phyloP scores from a whole-genome alignment of 495 filamentous ascomycete species.

The Podospora didyma region DNA sequence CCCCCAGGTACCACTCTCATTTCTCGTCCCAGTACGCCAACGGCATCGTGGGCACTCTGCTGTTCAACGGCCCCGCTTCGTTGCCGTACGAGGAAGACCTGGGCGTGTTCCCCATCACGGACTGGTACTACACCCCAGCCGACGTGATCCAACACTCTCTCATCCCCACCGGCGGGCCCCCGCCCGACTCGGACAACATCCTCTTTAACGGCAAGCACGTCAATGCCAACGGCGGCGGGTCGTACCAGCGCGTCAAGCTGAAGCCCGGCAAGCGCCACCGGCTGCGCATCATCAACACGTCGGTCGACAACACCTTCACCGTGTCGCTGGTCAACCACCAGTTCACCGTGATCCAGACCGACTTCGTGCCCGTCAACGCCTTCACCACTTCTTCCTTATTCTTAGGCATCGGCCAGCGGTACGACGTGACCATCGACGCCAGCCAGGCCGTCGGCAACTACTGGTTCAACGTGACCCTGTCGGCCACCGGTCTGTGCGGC shows the following conservation, averaged over 20 bases:
- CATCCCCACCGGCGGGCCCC: conserved; percentile 22
- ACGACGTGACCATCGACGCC: conserved; percentile 62
- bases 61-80: conserved; percentile 52
- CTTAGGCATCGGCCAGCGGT: conserved; percentile 62
- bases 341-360: conserved; percentile 45
- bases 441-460: conserved; percentile 47
- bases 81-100: conserved; percentile 50
- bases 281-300: conserved; percentile 53
- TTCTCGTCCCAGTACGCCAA: conserved; percentile 51
- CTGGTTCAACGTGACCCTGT: conserved; percentile 45
- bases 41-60: conserved; percentile 44
- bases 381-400: conserved; percentile 39
- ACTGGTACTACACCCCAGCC: conserved; percentile 38
- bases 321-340: conserved; percentile 49
- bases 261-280: conserved; percentile 40
- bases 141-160: conserved; percentile 12
- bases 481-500: conserved; percentile 16
- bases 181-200: conserved; percentile 25
- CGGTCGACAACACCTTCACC: conserved; percentile 42
- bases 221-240: conserved; percentile 28
- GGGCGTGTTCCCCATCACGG: conserved; percentile 38
- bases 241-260: conserved; percentile 32
- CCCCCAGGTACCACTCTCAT: conserved; percentile 54
- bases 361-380: conserved; percentile 47
- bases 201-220: conserved; percentile 39